phyloP scores from a whole-genome alignment of 805 yeast species.

The Zygosaccharomyces gambellarensis region DNA sequence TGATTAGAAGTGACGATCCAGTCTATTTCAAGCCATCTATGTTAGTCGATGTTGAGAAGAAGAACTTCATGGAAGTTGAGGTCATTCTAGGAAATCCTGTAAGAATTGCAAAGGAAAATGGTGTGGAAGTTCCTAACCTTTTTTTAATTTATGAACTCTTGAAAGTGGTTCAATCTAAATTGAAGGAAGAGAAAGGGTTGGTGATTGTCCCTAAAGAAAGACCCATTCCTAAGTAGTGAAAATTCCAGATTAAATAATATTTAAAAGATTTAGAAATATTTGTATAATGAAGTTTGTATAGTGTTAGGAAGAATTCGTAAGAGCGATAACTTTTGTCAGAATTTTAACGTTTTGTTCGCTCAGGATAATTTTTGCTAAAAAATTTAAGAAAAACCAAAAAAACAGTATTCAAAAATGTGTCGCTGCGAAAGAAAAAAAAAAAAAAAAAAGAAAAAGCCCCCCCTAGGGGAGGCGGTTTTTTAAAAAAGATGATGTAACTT shows the following conservation, averaged over 20 bases:
- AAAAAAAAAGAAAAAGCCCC: too few species aligned
- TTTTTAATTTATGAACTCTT: constrained; percentile 52
- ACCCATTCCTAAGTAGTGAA: background rate
- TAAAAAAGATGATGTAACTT: too few species aligned
- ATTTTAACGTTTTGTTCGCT: too few species aligned
- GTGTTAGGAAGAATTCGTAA: too few species aligned
- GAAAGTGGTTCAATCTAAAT: constrained; percentile 53
- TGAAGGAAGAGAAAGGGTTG: constrained; percentile 52
- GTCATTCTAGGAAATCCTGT: constrained; percentile 64
- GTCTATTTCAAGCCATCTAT: constrained; percentile 62
- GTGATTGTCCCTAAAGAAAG: constrained; percentile 26
- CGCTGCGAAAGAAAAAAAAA: too few species aligned
- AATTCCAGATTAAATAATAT: background rate
- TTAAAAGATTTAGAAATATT: background rate
- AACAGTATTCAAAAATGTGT: too few species aligned
- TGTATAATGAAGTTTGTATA: too few species aligned
- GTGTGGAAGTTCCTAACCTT: constrained; percentile 53
- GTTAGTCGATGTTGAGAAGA: constrained; percentile 62
- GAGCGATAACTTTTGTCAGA: too few species aligned
- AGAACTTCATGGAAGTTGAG: constrained; percentile 65
- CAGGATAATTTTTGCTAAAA: too few species aligned
- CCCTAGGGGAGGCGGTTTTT: too few species aligned
- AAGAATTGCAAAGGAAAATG: constrained; percentile 41
- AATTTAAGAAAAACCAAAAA: too few species aligned
- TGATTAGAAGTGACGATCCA: constrained; percentile 55